phyloP scores from a whole-genome alignment of 2,329 filamentous ascomycete species.

The Pestalotiopsis sp. region DNA sequence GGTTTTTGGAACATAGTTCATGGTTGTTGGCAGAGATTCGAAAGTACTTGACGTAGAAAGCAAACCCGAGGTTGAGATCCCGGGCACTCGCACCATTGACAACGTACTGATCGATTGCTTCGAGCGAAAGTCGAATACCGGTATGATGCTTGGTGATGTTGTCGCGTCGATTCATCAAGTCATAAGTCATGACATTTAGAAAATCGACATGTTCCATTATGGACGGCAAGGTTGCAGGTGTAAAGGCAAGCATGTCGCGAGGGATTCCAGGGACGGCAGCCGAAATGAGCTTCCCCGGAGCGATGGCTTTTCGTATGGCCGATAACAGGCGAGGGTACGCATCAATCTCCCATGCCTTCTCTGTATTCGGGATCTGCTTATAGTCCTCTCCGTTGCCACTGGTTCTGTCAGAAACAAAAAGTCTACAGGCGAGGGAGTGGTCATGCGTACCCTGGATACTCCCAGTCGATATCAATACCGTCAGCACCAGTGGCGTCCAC shows the following conservation, averaged over 20 bases:
- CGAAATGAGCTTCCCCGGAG: conserved; percentile 62
- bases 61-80: conserved; percentile 68
- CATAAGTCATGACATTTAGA: conserved; percentile 74
- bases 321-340: conserved; percentile 64
- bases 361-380: conserved; percentile 60
- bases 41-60: conserved; percentile 73
- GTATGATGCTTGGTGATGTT: conserved; percentile 63
- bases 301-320: conserved; percentile 61
- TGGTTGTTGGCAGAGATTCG: conserved; percentile 52
- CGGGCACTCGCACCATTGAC: conserved; percentile 54
- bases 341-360: conserved; percentile 62
- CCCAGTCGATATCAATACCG: conserved; percentile 72
- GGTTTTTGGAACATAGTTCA: conserved; percentile 43
- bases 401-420: conserved; percentile 20
- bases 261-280: conserved; percentile 67
- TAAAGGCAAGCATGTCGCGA: conserved; percentile 72
- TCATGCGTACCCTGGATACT: conserved; percentile 39
- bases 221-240: conserved; percentile 53
- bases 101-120: conserved; percentile 61
- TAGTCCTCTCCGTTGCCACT: conserved; percentile 73
- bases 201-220: conserved; percentile 67
- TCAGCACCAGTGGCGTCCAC: conserved; percentile 60
- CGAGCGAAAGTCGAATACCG: conserved; percentile 54
- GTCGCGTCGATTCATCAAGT: conserved; percentile 73
- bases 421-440: background rate